Base-by-base conservation (phyloP, 1,284 basidiomycete genomes). In the Trametes versicolor region DNA sequence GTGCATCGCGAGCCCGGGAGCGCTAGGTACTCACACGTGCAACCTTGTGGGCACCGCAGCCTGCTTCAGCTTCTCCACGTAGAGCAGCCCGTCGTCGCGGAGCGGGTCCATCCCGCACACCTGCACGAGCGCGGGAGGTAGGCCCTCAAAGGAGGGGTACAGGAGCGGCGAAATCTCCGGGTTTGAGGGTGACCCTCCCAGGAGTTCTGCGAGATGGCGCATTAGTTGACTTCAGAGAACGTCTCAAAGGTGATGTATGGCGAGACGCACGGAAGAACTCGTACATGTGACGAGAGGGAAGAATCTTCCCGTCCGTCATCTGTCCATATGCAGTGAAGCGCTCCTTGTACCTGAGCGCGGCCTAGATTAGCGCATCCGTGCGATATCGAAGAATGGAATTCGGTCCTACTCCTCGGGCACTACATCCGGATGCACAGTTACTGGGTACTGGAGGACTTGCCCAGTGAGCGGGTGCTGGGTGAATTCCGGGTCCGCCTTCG, bases 1-100 rank as follows among this genome's bases (percentile, higher is more conserved):
- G 29, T 32, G 29, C 29, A 32, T 32, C 29, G 29, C 29, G 8
- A 32, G 29, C 29, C 29, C 29, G 29, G 8, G 29, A 3, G 29
- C 29, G 29, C 29, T n/a, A 32, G 29, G 51, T 15, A 50, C 68
- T 57, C 58, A 72, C 70, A 68, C 48, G 29, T 69, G 63, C 4
- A 71, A 13, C 41, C 58, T 65, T 8, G 69, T 72, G 25, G 56
- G 43, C 7, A 71, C 68, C 25, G 68, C 69, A 7, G 59, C 60
- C 8, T 66, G 67, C 34, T 62, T 59, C 12, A 73, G 59, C 32
- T 67, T 21, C 48, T 62, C 60, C 32, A 67, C 68, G 55, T 71
- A 73, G 12, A 72, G 39, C 9, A 72, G 54, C 9, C 62, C 72
- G 34, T 73, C 71, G 53, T 73, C 71, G 9, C 72, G 58, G 23